Evolutionary conservation across 2,329 filamentous ascomycete species (phyloP).

Genomic region (Fusarium equiseti): DNA sequence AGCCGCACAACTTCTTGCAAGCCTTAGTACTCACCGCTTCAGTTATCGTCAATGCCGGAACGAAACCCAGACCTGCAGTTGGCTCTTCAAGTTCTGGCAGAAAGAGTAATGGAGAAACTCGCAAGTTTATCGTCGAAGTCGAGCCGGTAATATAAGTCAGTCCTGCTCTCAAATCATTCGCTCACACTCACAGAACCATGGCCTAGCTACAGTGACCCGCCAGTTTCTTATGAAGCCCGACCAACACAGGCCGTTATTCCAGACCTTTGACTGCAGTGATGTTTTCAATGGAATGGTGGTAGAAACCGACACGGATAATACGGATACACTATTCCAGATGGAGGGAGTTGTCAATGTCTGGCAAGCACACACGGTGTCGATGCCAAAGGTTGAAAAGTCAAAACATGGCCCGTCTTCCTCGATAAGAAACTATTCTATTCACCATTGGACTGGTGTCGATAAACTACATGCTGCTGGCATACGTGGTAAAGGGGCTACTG

Average conservation of each 20-base stretch:
- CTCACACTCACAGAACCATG: constrained; percentile 36
- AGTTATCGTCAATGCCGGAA: constrained; percentile 18
- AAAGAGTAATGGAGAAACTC: constrained; percentile 20
- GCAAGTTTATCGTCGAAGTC: constrained; percentile 47
- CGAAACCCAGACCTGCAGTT: constrained; percentile 2
- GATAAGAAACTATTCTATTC: constrained; percentile 51
- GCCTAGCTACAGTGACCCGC: constrained; percentile 35
- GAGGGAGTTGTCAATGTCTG: constrained; percentile 55
- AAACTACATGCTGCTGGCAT: constrained; percentile 54
- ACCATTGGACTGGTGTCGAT: constrained; percentile 56
- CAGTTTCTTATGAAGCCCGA: constrained; percentile 39
- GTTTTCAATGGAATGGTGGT: constrained; percentile 53
- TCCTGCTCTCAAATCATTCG: background rate
- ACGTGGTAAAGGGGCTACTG: constrained; percentile 53
- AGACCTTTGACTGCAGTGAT: constrained; percentile 52
- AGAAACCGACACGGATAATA: constrained; percentile 50
- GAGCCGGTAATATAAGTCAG: constrained; percentile 38
- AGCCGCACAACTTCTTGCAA: constrained; percentile 28
- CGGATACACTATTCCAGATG: constrained; percentile 50
- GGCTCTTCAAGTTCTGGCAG: constrained; percentile 1
- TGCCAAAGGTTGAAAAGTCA: constrained; percentile 31
- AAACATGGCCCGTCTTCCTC: constrained; percentile 24
- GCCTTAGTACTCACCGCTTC: constrained; percentile 22
- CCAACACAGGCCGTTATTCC: constrained; percentile 38
- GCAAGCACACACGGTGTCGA: constrained; percentile 49